Conservation (phyloP, 192 early-diverging fungal species). For the Pilaira anomala region DNA sequence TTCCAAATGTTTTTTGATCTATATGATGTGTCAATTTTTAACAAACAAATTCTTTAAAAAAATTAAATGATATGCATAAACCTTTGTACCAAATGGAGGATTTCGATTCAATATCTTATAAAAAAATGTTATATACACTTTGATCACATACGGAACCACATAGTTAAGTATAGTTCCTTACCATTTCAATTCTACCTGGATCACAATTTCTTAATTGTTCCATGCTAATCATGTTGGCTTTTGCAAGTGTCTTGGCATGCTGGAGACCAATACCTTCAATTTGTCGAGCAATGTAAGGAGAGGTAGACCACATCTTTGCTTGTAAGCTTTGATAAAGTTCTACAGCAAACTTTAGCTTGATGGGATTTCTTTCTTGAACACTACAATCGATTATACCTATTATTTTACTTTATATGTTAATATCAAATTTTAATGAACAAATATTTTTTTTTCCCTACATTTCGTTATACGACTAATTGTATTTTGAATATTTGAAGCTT, state of each 20-base stretch:
- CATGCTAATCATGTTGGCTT: conserved; percentile 50
- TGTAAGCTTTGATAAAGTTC: conserved; percentile 40
- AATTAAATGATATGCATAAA: no score
- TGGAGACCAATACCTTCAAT: conserved; percentile 55
- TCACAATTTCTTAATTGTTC: conserved; percentile 41
- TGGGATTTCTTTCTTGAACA: conserved; percentile 14
- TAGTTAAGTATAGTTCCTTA: neutral
- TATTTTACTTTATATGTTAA: neutral
- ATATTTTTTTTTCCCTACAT: conserved; percentile 8
- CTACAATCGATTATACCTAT: conserved; percentile 36
- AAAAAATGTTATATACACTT: neutral
- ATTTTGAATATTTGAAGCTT: conserved; percentile 23
- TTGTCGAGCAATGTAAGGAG: conserved; percentile 49
- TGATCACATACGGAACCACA: neutral
- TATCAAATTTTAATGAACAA: neutral
- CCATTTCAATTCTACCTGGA: conserved; percentile 51
- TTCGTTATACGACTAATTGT: conserved; percentile 28
- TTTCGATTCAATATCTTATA: conserved; percentile 49
- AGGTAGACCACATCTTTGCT: conserved; percentile 53
- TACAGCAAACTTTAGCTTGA: conserved; percentile 17
- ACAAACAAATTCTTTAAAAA: neutral
- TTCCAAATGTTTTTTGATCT: conserved; percentile 10
- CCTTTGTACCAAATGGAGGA: conserved; percentile 61
- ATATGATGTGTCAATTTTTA: neutral
- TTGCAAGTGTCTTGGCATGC: conserved; percentile 41